Evolutionary conservation across 2,329 filamentous ascomycete genomes (phyloP).

Genomic region (Fusarium nelsonii): DNA sequence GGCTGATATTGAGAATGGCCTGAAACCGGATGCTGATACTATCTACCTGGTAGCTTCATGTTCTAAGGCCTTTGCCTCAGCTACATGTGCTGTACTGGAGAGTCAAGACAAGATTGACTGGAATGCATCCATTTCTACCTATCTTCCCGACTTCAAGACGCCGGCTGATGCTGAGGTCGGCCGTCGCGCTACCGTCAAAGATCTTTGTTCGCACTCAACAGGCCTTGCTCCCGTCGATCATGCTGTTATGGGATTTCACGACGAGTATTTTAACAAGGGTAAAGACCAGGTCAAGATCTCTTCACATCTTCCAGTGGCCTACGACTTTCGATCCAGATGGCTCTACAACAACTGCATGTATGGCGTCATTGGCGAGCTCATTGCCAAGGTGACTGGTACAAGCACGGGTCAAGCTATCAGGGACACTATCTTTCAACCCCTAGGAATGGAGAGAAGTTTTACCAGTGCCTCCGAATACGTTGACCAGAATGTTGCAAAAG

Average conservation of each 20-base stretch:
- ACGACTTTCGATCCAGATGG: conserved; percentile 1
- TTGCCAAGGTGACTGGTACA: background rate
- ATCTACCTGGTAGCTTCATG: background rate
- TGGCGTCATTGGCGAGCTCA: background rate
- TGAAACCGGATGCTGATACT: background rate
- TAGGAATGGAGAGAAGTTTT: background rate
- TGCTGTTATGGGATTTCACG: conserved; percentile 1
- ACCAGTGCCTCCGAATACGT: background rate
- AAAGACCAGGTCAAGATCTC: conserved; percentile 2
- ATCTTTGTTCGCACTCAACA: background rate
- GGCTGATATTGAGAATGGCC: background rate
- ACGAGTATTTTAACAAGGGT: background rate
- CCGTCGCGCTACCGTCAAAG: background rate
- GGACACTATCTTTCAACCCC: background rate
- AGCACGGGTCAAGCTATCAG: background rate
- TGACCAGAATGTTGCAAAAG: background rate
- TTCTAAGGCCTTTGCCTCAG: background rate
- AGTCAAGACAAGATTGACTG: background rate
- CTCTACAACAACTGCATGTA: conserved; percentile 3
- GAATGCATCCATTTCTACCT: background rate
- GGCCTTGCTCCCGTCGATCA: conserved; percentile 1
- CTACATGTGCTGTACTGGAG: background rate
- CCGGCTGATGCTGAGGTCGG: background rate
- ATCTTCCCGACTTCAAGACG: background rate
- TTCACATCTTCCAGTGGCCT: background rate